Evolutionary conservation across 2,329 filamentous ascomycete species (phyloP), one percentile per base, ranked within the genome.

Genomic region (Simplicillium aogashimaense): DNA sequence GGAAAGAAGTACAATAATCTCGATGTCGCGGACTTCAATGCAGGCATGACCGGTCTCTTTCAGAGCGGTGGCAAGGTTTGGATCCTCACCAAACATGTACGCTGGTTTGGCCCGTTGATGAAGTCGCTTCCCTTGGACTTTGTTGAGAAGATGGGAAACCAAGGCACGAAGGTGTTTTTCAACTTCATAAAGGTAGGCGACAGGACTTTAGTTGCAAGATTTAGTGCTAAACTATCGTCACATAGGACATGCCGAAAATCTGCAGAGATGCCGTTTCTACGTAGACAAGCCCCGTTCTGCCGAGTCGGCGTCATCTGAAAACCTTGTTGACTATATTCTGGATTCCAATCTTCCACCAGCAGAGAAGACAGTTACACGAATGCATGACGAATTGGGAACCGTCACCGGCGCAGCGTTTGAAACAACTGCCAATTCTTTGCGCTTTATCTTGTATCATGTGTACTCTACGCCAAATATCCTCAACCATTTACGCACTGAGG

Each of bases 331-430:
- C 20, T 25, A 5, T 25, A 48, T 60, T 3, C 36, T 53, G 3
- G 17, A 43, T 1, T 52, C 48, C 33, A 40, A 43, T 14, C 52
- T 65, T 0, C 54, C 60, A 3, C 34, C 43, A 1, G 16, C 45
- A 6, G 60, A 60, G 33, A 65, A 63, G 43, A 43, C 47, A 1
- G 14, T 49, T 2, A 25, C 31, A 2, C 51, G 61, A 1, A 43
- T 64, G 3, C 45, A 46, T 7, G 46, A 54, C 12, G 61, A 65
- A 14, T 52, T 52, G 12, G 28, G 47, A 10, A 43, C 50, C 1
- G 37, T 59, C 1, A 47, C 57, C 7, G 47, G 48, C 2, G 62
- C 60, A 4, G 63, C 60, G 5, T 61, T 58, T 9, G 53, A 61
- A 34, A 65, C 61, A 1, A 56, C 52, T 0, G 51, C 51, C 13